These are phyloP conservation scores for Plasmodium fragile DNA, from an alignment of 169 alveolate species.

Conservation along the genomic window DNA sequence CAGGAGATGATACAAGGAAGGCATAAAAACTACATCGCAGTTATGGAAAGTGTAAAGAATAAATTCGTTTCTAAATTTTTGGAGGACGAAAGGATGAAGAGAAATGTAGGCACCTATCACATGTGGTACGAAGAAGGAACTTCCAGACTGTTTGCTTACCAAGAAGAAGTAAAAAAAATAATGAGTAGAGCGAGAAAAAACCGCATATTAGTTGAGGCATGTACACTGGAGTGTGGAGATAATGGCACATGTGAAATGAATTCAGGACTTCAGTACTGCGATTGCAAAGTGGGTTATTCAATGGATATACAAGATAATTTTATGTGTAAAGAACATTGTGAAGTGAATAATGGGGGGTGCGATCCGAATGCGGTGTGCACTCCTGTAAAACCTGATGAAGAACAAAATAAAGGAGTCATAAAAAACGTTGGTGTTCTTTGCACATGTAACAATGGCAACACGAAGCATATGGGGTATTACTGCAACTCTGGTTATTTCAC, in stretches of 20 bases:
- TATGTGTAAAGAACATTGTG: slow-evolving; percentile 51
- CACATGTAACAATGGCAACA: slow-evolving; percentile 50
- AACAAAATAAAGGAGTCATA: slow-evolving; percentile 15
- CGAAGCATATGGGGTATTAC: slow-evolving; percentile 40
- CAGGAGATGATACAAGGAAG: neutral
- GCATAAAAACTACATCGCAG: neutral
- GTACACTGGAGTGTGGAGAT: slow-evolving; percentile 26
- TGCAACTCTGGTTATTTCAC: slow-evolving; percentile 1
- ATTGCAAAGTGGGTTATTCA: slow-evolving; percentile 25
- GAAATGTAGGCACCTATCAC: neutral
- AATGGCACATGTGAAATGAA: slow-evolving; percentile 15
- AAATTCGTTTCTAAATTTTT: neutral
- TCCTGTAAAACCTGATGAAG: neutral
- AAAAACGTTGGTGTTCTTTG: slow-evolving; percentile 60
- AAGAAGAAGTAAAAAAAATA: neutral
- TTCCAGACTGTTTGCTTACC: neutral
- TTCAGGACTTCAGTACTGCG: slow-evolving; percentile 18
- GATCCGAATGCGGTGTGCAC: slow-evolving; percentile 28
- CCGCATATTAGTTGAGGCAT: slow-evolving; percentile 40
- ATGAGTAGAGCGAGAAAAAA: slow-evolving; percentile 15
- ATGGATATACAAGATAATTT: slow-evolving; percentile 34
- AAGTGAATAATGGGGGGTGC: slow-evolving; percentile 65
- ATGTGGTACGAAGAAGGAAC: neutral
- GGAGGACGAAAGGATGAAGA: neutral
- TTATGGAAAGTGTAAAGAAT: neutral